Percentiles rank a stretch among this genome's conserved stretches.
These are phyloP conservation scores for Plenodomus biglobosus DNA, from an alignment of 2,329 filamentous ascomycete genomes.

Conservation along the genomic window DNA sequence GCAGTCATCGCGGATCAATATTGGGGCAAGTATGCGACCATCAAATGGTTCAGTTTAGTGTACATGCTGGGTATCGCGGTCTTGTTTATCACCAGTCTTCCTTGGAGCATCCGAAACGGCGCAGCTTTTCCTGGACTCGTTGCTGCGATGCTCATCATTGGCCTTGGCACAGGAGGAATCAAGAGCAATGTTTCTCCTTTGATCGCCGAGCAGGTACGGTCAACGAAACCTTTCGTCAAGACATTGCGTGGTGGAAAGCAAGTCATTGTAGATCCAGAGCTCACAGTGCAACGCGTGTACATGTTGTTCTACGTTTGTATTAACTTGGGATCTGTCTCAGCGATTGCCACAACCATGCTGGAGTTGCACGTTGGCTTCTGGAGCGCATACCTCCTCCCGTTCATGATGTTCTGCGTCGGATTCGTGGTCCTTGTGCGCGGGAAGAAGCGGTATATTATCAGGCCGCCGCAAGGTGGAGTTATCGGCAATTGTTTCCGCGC, in stretches of 20 bases:
- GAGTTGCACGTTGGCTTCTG: conserved; percentile 71
- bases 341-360: conserved; percentile 69
- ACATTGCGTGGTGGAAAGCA: conserved; percentile 42
- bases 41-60: conserved; percentile 64
- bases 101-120: conserved; percentile 62
- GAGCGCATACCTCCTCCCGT: conserved; percentile 65
- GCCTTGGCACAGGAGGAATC: conserved; percentile 77
- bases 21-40: conserved; percentile 69
- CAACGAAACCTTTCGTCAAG: conserved; percentile 47
- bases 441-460: conserved; percentile 40
- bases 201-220: conserved; percentile 52
- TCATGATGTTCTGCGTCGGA: conserved; percentile 66
- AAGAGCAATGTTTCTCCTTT: conserved; percentile 70
- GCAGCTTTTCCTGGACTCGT: conserved; percentile 65
- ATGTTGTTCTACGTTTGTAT: conserved; percentile 73
- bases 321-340: conserved; percentile 69
- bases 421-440: conserved; percentile 53
- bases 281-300: conserved; percentile 52
- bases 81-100: conserved; percentile 66
- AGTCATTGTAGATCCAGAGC: conserved; percentile 50
- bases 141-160: conserved; percentile 66
- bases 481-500: conserved; percentile 57
- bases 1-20: conserved; percentile 66
- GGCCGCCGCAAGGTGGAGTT: conserved; percentile 42
- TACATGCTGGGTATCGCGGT: conserved; percentile 68